A percentile compares a stretch with the other conserved stretches of the same genome.
Evolutionary conservation across 306 rosid species (phyloP).

Genomic region (Gleditsia sinensis): DNA sequence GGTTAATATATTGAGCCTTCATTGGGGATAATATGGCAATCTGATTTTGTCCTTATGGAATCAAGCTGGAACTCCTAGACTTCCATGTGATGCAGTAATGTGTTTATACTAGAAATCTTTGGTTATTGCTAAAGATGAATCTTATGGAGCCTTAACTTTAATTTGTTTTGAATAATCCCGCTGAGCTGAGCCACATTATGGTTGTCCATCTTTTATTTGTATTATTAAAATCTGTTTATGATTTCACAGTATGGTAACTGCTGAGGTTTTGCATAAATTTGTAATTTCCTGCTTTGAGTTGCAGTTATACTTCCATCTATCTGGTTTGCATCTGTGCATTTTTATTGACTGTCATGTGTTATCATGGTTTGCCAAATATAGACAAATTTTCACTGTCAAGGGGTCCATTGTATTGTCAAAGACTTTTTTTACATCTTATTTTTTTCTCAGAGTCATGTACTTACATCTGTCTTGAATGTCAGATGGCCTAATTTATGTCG

Average conservation of each 20-base stretch:
- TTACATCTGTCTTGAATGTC: constrained; percentile 11
- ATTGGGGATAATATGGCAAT: background rate
- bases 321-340: background rate
- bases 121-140: constrained; percentile 18
- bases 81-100: background rate
- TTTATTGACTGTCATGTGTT: constrained; percentile 5
- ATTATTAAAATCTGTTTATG: constrained; percentile 22
- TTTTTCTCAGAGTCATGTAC: constrained; percentile 17
- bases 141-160: background rate
- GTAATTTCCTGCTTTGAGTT: constrained; percentile 3
- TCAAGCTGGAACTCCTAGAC: background rate
- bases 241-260: background rate
- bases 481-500: constrained; percentile 20
- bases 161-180: background rate
- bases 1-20: background rate
- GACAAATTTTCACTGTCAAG: background rate
- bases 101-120: background rate
- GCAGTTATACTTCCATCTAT: background rate
- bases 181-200: background rate
- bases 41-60: background rate
- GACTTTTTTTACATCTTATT: background rate
- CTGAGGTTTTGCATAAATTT: constrained; percentile 3
- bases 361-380: background rate
- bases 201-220: constrained; percentile 22
- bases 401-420: constrained; percentile 16